A percentile compares a stretch with the other conserved stretches of the same genome.
phyloP scores from a whole-genome alignment of 2,329 filamentous ascomycete species.

The Colletotrichum salicis region DNA sequence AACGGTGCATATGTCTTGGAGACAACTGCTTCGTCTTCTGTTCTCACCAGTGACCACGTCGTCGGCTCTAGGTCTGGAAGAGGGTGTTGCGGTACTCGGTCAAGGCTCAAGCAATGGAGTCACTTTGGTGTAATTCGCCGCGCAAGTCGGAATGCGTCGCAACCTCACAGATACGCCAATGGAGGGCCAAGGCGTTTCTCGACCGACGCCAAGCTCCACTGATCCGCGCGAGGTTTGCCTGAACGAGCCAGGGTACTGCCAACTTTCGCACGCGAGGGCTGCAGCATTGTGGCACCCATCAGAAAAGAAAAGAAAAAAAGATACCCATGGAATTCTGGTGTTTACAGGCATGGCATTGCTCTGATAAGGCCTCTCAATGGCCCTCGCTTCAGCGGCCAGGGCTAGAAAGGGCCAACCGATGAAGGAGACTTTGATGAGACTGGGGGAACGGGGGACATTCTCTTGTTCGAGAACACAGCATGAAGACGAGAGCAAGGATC shows the following conservation, averaged over 20 bases:
- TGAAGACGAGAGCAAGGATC: not conserved
- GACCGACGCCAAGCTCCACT: constrained; percentile 25
- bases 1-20: constrained; percentile 31
- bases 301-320: constrained; percentile 22
- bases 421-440: constrained; percentile 18
- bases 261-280: constrained; percentile 31
- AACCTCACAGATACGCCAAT: constrained; percentile 15
- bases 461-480: not conserved
- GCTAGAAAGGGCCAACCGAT: constrained; percentile 9
- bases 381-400: constrained; percentile 13
- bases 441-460: not conserved
- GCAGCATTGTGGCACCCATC: constrained; percentile 18
- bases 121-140: constrained; percentile 9
- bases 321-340: constrained; percentile 10
- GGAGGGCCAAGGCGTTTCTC: constrained; percentile 6
- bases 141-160: constrained; percentile 5
- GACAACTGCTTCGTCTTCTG: not conserved
- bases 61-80: not conserved
- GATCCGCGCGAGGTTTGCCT: constrained; percentile 30
- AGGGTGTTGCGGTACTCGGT: not conserved
- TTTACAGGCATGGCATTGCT: constrained; percentile 8
- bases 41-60: not conserved
- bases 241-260: constrained; percentile 26
- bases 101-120: not conserved
- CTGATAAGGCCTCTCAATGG: constrained; percentile 11